Evolutionary conservation across 2,329 filamentous ascomycete species (phyloP).

Genomic region (Nakataea oryzae): DNA sequence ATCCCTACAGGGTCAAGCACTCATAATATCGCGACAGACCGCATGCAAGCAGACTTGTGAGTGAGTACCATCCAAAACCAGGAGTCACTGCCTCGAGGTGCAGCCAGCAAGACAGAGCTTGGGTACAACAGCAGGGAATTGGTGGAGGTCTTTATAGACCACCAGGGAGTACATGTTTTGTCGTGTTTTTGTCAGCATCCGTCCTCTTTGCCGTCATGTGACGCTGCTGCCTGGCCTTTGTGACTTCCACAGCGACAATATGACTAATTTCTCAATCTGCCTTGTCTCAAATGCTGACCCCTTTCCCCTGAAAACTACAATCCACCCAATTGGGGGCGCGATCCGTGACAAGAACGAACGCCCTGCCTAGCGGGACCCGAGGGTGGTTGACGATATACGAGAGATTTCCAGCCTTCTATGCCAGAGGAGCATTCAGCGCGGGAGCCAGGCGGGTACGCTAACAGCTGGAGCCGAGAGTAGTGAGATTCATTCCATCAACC

Average conservation of each 20-base stretch:
- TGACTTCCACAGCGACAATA: background rate
- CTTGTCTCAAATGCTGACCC: background rate
- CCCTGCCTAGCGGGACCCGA: background rate
- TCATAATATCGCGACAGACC: background rate
- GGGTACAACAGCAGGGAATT: background rate
- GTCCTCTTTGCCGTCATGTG: background rate
- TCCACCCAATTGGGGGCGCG: background rate
- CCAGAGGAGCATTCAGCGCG: too few relatives aligned
- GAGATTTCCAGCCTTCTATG: too few relatives aligned
- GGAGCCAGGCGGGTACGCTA: too few relatives aligned
- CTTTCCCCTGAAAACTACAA: background rate
- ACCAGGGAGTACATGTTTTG: background rate
- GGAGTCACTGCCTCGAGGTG: background rate
- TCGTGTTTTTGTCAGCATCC: background rate
- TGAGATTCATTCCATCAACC: too few relatives aligned
- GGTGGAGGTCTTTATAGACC: background rate
- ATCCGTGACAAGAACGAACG: background rate
- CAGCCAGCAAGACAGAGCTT: background rate
- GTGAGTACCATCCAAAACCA: background rate
- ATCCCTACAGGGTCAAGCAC: background rate
- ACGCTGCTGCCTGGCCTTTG: background rate
- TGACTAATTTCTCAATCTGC: constrained; percentile 8
- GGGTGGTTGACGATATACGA: background rate
- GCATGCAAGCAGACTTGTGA: background rate
- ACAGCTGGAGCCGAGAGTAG: too few relatives aligned